phyloP scores from a whole-genome alignment of 345 rosid genomes.

The Aquilaria malaccensis region DNA sequence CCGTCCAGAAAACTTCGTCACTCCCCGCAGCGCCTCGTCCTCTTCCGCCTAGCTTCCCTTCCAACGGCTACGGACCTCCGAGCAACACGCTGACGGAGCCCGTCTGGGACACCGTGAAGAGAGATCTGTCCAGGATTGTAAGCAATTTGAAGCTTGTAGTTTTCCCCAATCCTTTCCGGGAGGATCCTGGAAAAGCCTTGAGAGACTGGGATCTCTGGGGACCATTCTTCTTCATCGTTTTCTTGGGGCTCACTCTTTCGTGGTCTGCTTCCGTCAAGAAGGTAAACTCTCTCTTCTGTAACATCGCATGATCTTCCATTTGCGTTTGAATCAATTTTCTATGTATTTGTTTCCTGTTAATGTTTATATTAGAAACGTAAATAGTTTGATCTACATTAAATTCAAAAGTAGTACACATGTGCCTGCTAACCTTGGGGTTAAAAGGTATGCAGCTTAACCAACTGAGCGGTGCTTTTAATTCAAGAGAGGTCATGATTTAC shows the following conservation, averaged over 20 bases:
- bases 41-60: slow-evolving; percentile 25
- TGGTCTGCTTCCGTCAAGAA: slow-evolving; percentile 69
- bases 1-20: slow-evolving; percentile 25
- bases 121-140: slow-evolving; percentile 83
- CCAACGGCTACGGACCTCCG: slow-evolving; percentile 58
- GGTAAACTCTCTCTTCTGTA: slow-evolving; percentile 17
- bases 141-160: slow-evolving; percentile 91
- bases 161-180: slow-evolving; percentile 75
- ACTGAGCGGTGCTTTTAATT: too few species aligned
- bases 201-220: slow-evolving; percentile 98
- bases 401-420: too few species aligned
- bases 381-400: too few species aligned
- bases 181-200: slow-evolving; percentile 88
- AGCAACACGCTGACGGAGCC: slow-evolving; percentile 87
- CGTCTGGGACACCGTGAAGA: slow-evolving; percentile 89
- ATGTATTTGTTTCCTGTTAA: background rate
- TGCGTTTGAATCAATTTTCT: background rate
- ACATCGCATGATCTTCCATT: too few species aligned
- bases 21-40: slow-evolving; percentile 34
- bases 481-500: too few species aligned
- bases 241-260: slow-evolving; percentile 73
- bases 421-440: too few species aligned
- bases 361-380: too few species aligned
- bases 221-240: slow-evolving; percentile 81
- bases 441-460: too few species aligned